Evolutionary conservation across 2,329 filamentous ascomycete species (phyloP).

Genomic region (Stachybotrys echinatus): DNA sequence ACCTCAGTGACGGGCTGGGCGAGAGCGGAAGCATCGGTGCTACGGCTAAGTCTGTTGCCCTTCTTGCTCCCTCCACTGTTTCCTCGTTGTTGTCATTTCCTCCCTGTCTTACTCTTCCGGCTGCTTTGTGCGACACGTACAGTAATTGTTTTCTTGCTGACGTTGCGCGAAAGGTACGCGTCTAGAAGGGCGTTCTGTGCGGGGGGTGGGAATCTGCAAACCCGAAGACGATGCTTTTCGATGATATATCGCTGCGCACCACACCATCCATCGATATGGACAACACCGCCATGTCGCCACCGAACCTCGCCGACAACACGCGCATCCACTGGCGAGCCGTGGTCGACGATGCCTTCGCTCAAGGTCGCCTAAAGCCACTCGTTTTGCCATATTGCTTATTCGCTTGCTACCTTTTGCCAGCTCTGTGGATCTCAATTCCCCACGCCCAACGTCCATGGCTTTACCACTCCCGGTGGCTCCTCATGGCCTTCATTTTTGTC

Average conservation of each 20-base stretch:
- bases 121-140: too few species aligned
- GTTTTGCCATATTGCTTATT: conserved; percentile 47
- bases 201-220: too few species aligned
- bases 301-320: conserved; percentile 17
- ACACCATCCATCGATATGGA: neutral
- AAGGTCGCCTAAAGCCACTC: conserved; percentile 39
- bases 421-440: conserved; percentile 51
- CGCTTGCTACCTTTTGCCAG: conserved; percentile 41
- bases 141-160: neutral
- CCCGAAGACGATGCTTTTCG: too few species aligned
- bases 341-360: conserved; percentile 29
- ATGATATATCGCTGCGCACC: too few species aligned
- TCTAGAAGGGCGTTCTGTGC: too few species aligned
- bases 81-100: too few species aligned
- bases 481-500: conserved; percentile 36
- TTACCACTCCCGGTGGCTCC: conserved; percentile 41
- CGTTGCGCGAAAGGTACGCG: neutral
- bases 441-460: conserved; percentile 46
- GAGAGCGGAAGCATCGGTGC: too few species aligned
- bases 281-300: neutral
- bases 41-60: too few species aligned
- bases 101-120: too few species aligned
- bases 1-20: too few species aligned
- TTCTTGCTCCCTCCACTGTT: too few species aligned
- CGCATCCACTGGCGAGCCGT: conserved; percentile 26